phyloP scores from a whole-genome alignment of 257 asterid species.

The Solanum megistacrolobum region DNA sequence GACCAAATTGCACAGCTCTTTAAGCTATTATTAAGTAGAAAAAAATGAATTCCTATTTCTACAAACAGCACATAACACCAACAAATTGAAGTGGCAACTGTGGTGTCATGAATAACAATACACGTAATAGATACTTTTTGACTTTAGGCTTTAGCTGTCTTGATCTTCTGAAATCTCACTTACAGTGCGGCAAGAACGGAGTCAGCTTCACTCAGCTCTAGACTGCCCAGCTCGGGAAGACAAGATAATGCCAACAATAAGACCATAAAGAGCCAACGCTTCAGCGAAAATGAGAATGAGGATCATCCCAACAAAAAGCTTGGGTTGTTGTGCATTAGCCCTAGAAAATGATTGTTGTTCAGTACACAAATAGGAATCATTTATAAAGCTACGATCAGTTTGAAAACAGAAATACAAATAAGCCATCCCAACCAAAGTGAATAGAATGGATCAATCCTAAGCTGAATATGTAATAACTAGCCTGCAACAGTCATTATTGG shows the following conservation, averaged over 20 bases:
- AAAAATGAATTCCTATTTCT: not conserved
- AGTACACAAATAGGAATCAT: not conserved
- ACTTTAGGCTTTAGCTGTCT: not conserved
- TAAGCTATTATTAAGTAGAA: not conserved
- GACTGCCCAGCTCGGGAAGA: slow-evolving; percentile 76
- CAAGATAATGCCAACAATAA: slow-evolving; percentile 62
- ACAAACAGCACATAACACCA: not conserved
- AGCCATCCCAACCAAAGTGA: not conserved
- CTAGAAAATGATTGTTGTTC: slow-evolving; percentile 18
- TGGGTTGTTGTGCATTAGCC: slow-evolving; percentile 70
- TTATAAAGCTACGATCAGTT: not conserved
- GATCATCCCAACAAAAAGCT: slow-evolving; percentile 70
- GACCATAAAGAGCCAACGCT: slow-evolving; percentile 69
- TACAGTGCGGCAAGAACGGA: not conserved
- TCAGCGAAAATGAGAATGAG: slow-evolving; percentile 72
- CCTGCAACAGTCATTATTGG: not conserved
- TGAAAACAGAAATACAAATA: not conserved
- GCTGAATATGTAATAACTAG: not conserved
- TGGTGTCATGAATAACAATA: not conserved
- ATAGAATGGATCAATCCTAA: not conserved
- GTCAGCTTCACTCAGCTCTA: slow-evolving; percentile 38
- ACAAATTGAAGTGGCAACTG: not conserved
- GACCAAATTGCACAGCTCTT: not conserved
- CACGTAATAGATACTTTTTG: not conserved
- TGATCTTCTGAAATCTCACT: not conserved